Conservation (phyloP, 768 basidiomycete genomes). For the Hortiboletus campestris region DNA sequence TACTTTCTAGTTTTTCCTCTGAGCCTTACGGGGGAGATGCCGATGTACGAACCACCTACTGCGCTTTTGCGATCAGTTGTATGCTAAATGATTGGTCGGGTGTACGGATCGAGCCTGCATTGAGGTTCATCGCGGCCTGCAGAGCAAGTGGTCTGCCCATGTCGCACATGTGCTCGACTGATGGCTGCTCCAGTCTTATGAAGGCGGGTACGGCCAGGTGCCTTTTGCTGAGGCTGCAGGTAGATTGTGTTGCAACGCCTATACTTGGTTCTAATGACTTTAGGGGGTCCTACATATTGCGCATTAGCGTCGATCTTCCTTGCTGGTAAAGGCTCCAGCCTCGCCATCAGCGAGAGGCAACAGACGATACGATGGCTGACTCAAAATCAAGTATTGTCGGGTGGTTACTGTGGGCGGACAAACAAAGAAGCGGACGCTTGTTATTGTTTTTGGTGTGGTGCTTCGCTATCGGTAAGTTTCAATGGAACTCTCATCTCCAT, state of each 20-base stretch:
- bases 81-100: constrained; percentile 82
- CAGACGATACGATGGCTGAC: constrained; percentile 75
- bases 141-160: constrained; percentile 46
- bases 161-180: not conserved
- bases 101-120: constrained; percentile 58
- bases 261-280: not conserved
- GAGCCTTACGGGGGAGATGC: constrained; percentile 67
- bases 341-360: constrained; percentile 40
- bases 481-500: not conserved
- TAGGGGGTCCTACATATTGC: constrained; percentile 94
- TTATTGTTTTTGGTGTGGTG: constrained; percentile 96
- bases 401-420: constrained; percentile 88
- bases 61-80: constrained; percentile 78
- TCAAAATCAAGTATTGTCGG: constrained; percentile 59
- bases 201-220: constrained; percentile 88
- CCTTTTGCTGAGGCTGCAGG: constrained; percentile 86
- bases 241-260: constrained; percentile 29
- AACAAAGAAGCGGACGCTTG: constrained; percentile 89
- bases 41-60: constrained; percentile 83
- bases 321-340: constrained; percentile 28
- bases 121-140: constrained; percentile 67
- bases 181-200: constrained; percentile 64
- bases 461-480: constrained; percentile 62
- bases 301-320: constrained; percentile 75
- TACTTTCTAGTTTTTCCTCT: constrained; percentile 58